phyloP scores from a whole-genome alignment of 75 land plant genomes.

The Sequoia sempervirens region DNA sequence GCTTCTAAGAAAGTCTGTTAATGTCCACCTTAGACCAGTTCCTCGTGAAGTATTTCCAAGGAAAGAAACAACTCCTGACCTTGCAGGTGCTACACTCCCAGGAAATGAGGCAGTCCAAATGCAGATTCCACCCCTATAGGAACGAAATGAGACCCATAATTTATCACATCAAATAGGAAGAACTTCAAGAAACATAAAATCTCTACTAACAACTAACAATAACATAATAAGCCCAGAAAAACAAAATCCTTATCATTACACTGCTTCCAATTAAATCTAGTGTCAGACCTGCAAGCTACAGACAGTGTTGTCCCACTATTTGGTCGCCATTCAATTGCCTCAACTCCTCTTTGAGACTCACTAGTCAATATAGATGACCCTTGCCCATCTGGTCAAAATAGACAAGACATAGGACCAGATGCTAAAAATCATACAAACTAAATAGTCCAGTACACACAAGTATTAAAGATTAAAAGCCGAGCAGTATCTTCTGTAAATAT shows the following conservation, averaged over 20 bases:
- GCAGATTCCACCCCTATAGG: slow-evolving; percentile 78
- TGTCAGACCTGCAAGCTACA: slow-evolving; percentile 78
- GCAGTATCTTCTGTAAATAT: neutral
- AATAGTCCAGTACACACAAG: neutral
- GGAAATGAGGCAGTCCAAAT: slow-evolving; percentile 92
- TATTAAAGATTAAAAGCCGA: neutral
- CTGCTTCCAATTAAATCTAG: neutral
- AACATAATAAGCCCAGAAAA: neutral
- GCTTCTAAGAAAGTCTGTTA: slow-evolving; percentile 77
- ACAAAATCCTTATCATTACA: neutral
- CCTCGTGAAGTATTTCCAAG: slow-evolving; percentile 56
- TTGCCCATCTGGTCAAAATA: neutral
- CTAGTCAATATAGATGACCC: slow-evolving; percentile 27
- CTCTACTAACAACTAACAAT: neutral
- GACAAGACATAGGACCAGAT: neutral
- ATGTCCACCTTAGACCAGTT: slow-evolving; percentile 64
- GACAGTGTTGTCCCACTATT: slow-evolving; percentile 77
- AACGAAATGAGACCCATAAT: neutral
- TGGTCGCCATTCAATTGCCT: slow-evolving; percentile 91
- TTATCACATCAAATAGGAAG: neutral
- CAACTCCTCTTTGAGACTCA: slow-evolving; percentile 72
- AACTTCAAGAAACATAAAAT: slow-evolving; percentile 1
- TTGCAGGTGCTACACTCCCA: slow-evolving; percentile 67
- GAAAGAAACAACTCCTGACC: slow-evolving; percentile 64
- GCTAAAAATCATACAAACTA: neutral